phyloP scores from a whole-genome alignment of 306 rosid genomes.

The Psophocarpus tetragonolobus region DNA sequence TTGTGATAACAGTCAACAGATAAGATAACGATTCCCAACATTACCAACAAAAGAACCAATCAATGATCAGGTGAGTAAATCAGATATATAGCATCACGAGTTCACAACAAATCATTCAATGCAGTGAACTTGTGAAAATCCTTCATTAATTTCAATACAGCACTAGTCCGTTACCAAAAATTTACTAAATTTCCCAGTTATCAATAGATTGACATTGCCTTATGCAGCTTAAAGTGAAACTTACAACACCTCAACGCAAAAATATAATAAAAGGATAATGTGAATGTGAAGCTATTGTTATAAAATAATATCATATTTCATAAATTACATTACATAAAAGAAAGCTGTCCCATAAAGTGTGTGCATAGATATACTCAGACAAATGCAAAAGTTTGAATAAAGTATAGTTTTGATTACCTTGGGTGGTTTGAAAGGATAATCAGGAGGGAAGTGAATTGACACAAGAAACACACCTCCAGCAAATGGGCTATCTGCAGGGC shows the following conservation, averaged over 20 bases:
- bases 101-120: not conserved
- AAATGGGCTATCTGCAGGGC: conserved; percentile 41
- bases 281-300: not conserved
- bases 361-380: not conserved
- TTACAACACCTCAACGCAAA: not conserved
- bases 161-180: not conserved
- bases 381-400: not conserved
- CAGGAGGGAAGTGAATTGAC: conserved; percentile 38
- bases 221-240: not conserved
- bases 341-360: not conserved
- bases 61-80: not conserved
- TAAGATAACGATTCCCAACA: not conserved
- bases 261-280: not conserved
- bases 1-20: not conserved
- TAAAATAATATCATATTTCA: not conserved
- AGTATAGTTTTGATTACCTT: conserved; percentile 35
- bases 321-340: not conserved
- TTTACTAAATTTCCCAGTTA: not conserved
- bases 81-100: not conserved
- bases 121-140: not conserved
- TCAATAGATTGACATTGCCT: not conserved
- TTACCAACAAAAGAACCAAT: not conserved
- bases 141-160: not conserved
- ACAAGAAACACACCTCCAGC: conserved; percentile 54
- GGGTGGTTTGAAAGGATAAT: conserved; percentile 63